These are phyloP conservation scores for Akanthomyces lecanii DNA, from an alignment of 2,329 filamentous ascomycete genomes.

Conservation along the genomic window DNA sequence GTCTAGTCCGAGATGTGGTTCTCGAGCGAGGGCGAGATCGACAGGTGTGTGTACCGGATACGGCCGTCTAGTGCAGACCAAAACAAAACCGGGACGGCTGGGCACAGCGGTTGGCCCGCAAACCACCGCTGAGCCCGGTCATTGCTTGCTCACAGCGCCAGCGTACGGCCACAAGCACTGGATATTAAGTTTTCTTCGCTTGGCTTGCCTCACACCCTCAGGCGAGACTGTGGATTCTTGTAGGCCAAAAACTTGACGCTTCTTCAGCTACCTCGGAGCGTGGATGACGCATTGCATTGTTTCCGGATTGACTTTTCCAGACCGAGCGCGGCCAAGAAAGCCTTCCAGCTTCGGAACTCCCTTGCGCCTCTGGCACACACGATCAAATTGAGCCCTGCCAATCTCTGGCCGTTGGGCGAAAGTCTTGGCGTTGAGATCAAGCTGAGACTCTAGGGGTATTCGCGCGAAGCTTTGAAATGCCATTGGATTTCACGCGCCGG, in stretches of 20 bases:
- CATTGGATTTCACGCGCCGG: neutral
- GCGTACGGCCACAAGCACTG: neutral
- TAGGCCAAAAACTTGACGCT: neutral
- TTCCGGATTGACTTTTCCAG: neutral
- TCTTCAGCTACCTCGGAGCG: neutral
- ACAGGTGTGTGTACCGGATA: neutral
- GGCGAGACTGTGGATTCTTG: neutral
- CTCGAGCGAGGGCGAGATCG: slow-evolving; percentile 2
- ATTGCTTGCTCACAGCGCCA: neutral
- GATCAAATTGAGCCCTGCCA: neutral
- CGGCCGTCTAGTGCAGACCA: neutral
- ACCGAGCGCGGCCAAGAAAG: neutral
- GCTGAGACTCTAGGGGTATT: neutral
- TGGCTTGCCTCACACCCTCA: slow-evolving; percentile 2
- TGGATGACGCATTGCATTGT: slow-evolving; percentile 5
- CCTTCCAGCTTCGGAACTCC: neutral
- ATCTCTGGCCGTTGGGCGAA: neutral
- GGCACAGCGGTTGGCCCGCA: neutral
- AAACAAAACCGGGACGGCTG: neutral
- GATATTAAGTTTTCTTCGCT: neutral
- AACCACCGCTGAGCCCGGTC: neutral
- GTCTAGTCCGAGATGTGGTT: neutral
- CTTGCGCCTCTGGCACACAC: neutral
- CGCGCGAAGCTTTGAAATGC: too few relatives aligned
- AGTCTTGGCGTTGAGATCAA: neutral